Evolutionary conservation across 2,329 filamentous ascomycete genomes (phyloP).

Genomic region (Aureobasidium pullulans): DNA sequence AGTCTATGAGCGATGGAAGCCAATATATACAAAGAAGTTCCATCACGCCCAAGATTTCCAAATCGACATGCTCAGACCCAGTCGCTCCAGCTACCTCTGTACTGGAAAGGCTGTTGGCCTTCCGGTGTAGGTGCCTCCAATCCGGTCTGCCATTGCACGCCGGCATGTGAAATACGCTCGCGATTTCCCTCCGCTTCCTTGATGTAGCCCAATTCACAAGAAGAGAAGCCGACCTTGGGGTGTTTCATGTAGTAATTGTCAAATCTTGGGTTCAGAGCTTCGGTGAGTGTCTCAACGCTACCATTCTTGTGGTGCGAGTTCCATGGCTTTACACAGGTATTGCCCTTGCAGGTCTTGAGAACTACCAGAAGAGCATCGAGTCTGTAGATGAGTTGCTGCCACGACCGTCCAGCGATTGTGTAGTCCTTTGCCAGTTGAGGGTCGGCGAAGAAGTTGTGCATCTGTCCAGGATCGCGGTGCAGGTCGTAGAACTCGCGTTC

Average conservation of each 20-base stretch:
- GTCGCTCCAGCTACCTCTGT: constrained; percentile 10
- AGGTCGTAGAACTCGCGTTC: constrained; percentile 59
- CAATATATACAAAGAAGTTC: neutral
- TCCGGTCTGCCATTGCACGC: neutral
- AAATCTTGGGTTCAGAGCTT: constrained; percentile 22
- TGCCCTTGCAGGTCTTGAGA: constrained; percentile 27
- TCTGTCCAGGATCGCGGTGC: constrained; percentile 14
- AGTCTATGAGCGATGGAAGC: no score
- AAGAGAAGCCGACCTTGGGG: constrained; percentile 38
- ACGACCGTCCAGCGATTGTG: neutral
- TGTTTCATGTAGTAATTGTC: constrained; percentile 26
- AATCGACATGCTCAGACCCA: neutral
- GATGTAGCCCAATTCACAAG: constrained; percentile 14
- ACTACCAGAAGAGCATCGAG: constrained; percentile 28
- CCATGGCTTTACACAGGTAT: constrained; percentile 26
- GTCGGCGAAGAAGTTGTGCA: constrained; percentile 15
- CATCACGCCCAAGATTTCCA: neutral
- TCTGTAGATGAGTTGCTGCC: constrained; percentile 15
- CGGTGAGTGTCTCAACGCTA: constrained; percentile 20
- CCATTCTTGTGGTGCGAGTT: constrained; percentile 22
- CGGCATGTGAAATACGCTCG: neutral
- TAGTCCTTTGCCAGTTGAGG: neutral
- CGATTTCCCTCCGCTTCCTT: constrained; percentile 8
- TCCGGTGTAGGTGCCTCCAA: neutral
- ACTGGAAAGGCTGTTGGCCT: constrained; percentile 5